phyloP scores from a whole-genome alignment of 768 basidiomycete genomes.

The Lactarius evosmus region DNA sequence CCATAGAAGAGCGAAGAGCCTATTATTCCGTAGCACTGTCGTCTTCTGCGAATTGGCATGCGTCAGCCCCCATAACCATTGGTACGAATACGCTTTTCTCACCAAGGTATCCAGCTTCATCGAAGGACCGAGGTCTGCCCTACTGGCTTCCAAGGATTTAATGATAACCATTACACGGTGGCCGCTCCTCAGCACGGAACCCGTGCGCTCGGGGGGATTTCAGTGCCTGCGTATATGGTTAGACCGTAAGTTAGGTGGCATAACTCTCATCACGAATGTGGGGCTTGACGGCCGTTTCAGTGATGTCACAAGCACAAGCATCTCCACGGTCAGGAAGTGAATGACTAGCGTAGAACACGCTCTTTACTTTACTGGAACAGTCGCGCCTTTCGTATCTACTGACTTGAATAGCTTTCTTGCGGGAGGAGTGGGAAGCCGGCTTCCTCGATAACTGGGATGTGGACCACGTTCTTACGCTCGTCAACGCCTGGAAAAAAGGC shows the following conservation, averaged over 20 bases:
- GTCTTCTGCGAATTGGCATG: conserved; percentile 52
- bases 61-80: conserved; percentile 54
- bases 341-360: neutral
- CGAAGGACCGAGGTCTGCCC: conserved; percentile 56
- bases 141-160: conserved; percentile 54
- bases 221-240: conserved; percentile 58
- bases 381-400: conserved; percentile 28
- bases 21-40: conserved; percentile 42
- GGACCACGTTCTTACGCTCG: conserved; percentile 49
- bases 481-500: conserved; percentile 50
- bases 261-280: neutral
- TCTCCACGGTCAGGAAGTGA: conserved; percentile 44
- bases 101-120: conserved; percentile 43
- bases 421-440: conserved; percentile 49
- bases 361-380: neutral
- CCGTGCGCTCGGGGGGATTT: conserved; percentile 55
- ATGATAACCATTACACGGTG: conserved; percentile 52
- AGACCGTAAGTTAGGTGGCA: conserved; percentile 39
- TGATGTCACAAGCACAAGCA: conserved; percentile 53
- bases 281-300: conserved; percentile 32
- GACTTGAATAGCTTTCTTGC: conserved; percentile 47
- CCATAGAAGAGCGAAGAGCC: neutral
- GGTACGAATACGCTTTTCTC: conserved; percentile 33
- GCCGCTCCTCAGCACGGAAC: conserved; percentile 46
- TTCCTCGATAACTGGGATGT: conserved; percentile 48